Evolutionary conservation across 768 basidiomycete genomes (phyloP).

Genomic region (Gloeophyllum trabeum): DNA sequence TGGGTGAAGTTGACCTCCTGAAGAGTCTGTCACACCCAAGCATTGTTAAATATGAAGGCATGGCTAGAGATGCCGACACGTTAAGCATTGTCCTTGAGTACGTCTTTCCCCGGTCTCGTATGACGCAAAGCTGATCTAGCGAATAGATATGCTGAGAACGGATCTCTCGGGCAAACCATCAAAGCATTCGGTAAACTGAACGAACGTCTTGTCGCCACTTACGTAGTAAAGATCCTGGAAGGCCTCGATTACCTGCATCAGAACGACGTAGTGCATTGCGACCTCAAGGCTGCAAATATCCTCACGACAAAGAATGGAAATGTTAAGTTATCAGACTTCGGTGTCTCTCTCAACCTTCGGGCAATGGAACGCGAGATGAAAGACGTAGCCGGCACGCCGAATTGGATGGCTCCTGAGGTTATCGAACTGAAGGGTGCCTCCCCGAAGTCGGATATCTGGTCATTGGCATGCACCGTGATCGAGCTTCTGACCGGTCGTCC

Average conservation of each 20-base stretch:
- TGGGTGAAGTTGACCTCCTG: constrained; percentile 90
- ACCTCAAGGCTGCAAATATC: constrained; percentile 97
- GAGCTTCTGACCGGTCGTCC: constrained; percentile 89
- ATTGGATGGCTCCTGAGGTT: constrained; percentile 99
- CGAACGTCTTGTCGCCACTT: constrained; percentile 83
- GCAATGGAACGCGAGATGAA: constrained; percentile 81
- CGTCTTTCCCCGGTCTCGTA: constrained; percentile 20
- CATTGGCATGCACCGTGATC: constrained; percentile 87
- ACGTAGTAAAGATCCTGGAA: constrained; percentile 94
- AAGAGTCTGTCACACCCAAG: constrained; percentile 88
- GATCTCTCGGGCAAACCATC: constrained; percentile 86
- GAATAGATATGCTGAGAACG: constrained; percentile 87
- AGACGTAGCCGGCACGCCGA: constrained; percentile 89
- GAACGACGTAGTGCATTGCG: constrained; percentile 90
- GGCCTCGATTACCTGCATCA: constrained; percentile 89
- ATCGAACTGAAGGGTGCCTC: constrained; percentile 92
- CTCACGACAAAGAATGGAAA: constrained; percentile 98
- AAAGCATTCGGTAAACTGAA: constrained; percentile 92
- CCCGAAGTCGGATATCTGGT: constrained; percentile 94
- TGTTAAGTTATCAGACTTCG: constrained; percentile 95
- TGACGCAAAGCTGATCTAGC: constrained; percentile 10
- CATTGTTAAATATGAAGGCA: constrained; percentile 96
- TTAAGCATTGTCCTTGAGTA: constrained; percentile 93
- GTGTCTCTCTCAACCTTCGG: constrained; percentile 90
- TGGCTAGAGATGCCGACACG: constrained; percentile 80